phyloP scores from a whole-genome alignment of 192 early-diverging fungal genomes.

The Umbelopsis isabellina region DNA sequence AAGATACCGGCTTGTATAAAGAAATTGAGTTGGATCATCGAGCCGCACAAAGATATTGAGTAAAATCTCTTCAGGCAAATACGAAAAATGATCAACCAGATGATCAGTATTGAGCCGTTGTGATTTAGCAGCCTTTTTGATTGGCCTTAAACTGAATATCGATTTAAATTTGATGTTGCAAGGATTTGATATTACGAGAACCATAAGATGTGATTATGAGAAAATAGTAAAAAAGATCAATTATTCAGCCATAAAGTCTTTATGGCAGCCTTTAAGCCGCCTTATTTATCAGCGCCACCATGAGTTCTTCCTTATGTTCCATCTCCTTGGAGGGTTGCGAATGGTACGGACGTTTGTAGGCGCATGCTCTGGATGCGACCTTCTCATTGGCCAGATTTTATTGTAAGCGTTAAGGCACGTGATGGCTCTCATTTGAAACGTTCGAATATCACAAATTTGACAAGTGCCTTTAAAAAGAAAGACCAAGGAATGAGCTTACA shows the following conservation, averaged over 20 bases:
- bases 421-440: not conserved
- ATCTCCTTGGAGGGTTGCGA: not conserved
- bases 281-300: not conserved
- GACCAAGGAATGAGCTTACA: constrained; percentile 6
- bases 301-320: not conserved
- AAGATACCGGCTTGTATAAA: constrained; percentile 9
- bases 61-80: constrained; percentile 9
- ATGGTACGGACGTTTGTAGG: not conserved
- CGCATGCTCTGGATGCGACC: not conserved
- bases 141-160: not conserved
- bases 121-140: not conserved
- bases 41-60: not conserved
- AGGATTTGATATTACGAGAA: constrained; percentile 9
- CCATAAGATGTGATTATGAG: not conserved
- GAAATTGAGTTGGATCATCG: not conserved
- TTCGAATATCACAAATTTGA: too few relatives aligned
- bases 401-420: not conserved
- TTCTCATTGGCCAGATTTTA: constrained; percentile 1
- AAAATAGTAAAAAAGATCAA: not conserved
- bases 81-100: not conserved
- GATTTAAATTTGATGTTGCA: constrained; percentile 8
- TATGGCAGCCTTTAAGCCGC: not conserved
- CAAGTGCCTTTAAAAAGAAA: too few relatives aligned
- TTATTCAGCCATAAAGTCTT: not conserved
- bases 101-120: not conserved